Evolutionary conservation across 2,329 filamentous ascomycete genomes (phyloP), one percentile per base, ranked within the genome.

Genomic region (Arthroderma sp.): DNA sequence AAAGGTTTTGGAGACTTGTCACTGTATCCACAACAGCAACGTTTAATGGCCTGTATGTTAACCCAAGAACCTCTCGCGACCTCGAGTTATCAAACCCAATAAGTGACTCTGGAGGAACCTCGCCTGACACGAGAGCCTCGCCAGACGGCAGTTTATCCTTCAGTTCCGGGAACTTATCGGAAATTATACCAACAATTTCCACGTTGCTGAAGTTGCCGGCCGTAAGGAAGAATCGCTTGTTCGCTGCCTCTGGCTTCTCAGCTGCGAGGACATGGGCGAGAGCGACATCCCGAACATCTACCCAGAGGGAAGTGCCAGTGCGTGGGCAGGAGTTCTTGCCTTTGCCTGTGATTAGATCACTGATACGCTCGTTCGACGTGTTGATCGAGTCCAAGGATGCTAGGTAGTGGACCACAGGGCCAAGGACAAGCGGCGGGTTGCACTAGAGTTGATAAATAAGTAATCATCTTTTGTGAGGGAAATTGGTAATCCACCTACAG

Each of bases 311-410:
- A 0, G 78, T 77, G 0, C 77, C 79, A 0, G 81, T 85, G 0
- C 81, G 75, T 0, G 79, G 75, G 8, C 86, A 76, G 25, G 76
- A 74, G 1, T 79, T 72, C 61, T 81, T 83, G 3, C 35, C 56
- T 59, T 80, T 78, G 17, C 86, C 86, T 5, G 76, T 78, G n/a
- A 85, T 76, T 55, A 87, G 71, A 60, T 84, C 77, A 7, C 80
- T 74, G 56, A 88, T 78, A 19, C 83, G 79, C 63, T 83, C 78
- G 67, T 89, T 90, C 13, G 84, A 87, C 1, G 85, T 87, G 72
- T 90, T 91, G 60, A 90, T 73, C 1, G 73, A 73, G n/a, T 81
- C 78, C 0, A 87, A 74, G 21, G 74, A 78, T 60, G 82, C 79
- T 1, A 89, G 75, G 62, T 83, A 82, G 63, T 85, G 79, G 54